Percentiles rank a stretch among this genome's conserved stretches.
phyloP scores from a whole-genome alignment of 257 asterid genomes.

The Solanum paucissectum region DNA sequence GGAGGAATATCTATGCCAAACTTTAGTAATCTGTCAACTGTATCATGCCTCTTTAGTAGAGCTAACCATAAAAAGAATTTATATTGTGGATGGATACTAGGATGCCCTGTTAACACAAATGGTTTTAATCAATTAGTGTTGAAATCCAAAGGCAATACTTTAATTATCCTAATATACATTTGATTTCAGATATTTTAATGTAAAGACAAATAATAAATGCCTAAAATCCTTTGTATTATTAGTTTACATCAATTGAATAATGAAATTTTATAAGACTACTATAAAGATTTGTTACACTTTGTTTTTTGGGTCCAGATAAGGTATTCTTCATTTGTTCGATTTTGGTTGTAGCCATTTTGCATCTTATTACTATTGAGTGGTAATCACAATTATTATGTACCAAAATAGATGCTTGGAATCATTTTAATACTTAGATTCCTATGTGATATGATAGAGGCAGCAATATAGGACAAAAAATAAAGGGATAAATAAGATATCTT shows the following conservation, averaged over 20 bases:
- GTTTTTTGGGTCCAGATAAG: background rate
- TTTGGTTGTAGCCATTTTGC: background rate
- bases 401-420: background rate
- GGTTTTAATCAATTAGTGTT: no score
- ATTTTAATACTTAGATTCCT: background rate
- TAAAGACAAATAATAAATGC: no score
- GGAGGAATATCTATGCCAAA: no score
- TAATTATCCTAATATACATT: no score
- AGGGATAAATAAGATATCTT: background rate
- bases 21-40: no score
- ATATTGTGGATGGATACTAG: no score
- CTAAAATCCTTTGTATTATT: background rate
- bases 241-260: background rate
- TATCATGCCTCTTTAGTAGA: no score
- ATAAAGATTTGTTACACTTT: background rate
- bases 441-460: background rate
- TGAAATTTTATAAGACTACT: background rate
- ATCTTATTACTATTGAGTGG: background rate
- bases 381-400: background rate
- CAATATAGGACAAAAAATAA: background rate
- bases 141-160: no score
- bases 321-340: background rate
- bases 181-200: no score
- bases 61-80: no score
- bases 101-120: no score